Base-by-base conservation (phyloP, 2,329 filamentous ascomycete genomes). In the Fusarium albosuccineum region DNA sequence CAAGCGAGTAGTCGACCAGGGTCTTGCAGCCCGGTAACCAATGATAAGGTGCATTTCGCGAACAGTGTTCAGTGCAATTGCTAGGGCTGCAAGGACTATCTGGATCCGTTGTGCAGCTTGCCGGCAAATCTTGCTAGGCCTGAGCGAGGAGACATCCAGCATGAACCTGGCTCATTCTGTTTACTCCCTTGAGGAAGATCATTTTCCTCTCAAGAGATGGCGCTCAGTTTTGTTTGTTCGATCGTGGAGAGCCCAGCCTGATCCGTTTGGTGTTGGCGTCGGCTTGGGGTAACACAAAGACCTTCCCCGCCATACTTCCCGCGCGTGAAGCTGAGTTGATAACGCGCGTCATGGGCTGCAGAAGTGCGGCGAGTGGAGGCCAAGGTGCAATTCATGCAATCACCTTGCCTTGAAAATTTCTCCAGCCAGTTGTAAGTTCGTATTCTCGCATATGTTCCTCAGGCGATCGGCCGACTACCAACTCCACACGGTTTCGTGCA, bases 1-100 rank as follows among this genome's bases (percentile, higher is more conserved):
- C 65, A 72, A 73, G 71, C 71, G 71, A 73, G 59, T 39, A 61
- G 44, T 60, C 39, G 53, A 44, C 57, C 45, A 55, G 69, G 69
- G 44, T 66, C 34, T 44, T 46, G 46, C 61, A 64, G 57, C 53
- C 36, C 45, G 60, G 59, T 64, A 68, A 60, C 71, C 71, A 72
- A 71, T 71, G 16, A 41, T 48, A 48, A 45, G 11, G 16, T 29
- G 6, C 36, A 45, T 54, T 72, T 73, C 60, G 64, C 70, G 57
- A 72, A 49, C 37, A 57, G 45, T 49, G 48, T 39, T 64, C 55
- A 53, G 46, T 17, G 26, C 45, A 36, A 60, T 50, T 48, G 53
- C 42, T 60, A 36, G 34, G 37, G 48, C 37, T 57, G 59, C 14
- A 36, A 44, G 51, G 39, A 34, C 9, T 30, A 27, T 22, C 11